phyloP scores from a whole-genome alignment of 129 eudicot species.

The Ambrosia artemisiifolia region DNA sequence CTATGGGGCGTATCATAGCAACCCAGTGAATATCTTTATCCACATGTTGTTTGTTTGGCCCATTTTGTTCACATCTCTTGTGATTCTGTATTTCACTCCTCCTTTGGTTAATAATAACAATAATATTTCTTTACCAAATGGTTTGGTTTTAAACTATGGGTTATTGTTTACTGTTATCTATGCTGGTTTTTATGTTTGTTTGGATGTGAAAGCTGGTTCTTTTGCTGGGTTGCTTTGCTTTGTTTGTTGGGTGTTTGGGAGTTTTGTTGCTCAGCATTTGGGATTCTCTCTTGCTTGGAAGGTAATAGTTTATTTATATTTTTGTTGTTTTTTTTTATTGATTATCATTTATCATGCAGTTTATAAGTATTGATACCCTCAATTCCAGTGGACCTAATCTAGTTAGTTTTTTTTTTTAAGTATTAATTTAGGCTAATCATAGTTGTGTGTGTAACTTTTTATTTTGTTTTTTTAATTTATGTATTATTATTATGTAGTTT shows the following conservation, averaged over 20 bases:
- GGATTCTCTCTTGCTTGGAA: slow-evolving; percentile 78
- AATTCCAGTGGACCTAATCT: not conserved
- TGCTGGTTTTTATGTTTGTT: slow-evolving; percentile 45
- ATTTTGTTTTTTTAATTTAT: not conserved
- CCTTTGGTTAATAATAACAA: slow-evolving; percentile 24
- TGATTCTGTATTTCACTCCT: slow-evolving; percentile 65
- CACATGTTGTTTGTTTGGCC: slow-evolving; percentile 96
- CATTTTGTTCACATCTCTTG: slow-evolving; percentile 48
- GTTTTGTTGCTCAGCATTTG: slow-evolving; percentile 50
- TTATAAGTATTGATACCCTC: not conserved
- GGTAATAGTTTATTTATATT: slow-evolving; percentile 31
- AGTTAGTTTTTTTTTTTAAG: not conserved
- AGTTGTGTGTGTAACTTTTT: no score
- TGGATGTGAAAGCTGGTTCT: slow-evolving; percentile 74
- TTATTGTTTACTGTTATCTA: slow-evolving; percentile 55
- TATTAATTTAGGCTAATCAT: not conserved
- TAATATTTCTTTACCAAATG: slow-evolving; percentile 24
- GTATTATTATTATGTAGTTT: not conserved
- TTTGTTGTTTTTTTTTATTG: not conserved
- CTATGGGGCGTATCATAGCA: slow-evolving; percentile 93
- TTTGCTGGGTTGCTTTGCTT: slow-evolving; percentile 66
- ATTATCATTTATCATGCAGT: not conserved
- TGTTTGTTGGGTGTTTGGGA: slow-evolving; percentile 59
- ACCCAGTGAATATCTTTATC: slow-evolving; percentile 68
- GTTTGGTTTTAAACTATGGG: slow-evolving; percentile 55